These are phyloP conservation scores for Sporormia fimetaria DNA, from an alignment of 495 filamentous ascomycete species.

Conservation along the genomic window DNA sequence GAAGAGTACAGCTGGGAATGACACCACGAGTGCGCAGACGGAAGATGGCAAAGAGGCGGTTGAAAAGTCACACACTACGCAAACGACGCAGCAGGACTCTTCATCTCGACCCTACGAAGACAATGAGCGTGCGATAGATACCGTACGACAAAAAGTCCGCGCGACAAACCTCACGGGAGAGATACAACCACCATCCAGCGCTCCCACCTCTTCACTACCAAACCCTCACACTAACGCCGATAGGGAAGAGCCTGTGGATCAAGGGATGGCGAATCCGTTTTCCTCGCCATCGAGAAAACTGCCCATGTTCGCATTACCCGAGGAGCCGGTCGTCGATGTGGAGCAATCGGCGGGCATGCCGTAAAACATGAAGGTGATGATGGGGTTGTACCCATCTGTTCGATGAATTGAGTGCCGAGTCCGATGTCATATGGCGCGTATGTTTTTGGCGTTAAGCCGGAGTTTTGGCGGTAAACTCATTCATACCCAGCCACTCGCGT, in stretches of 20 bases:
- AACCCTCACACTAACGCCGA: background rate
- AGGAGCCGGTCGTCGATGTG: conserved; percentile 20
- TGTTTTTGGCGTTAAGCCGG: no score
- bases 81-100: background rate
- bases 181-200: no score
- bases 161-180: conserved; percentile 6
- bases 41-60: background rate
- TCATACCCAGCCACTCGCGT: no score
- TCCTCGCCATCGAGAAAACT: conserved; percentile 14
- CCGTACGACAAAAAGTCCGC: conserved; percentile 17
- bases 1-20: background rate
- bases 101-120: conserved; percentile 7
- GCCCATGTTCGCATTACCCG: conserved; percentile 19
- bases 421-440: no score
- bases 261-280: conserved; percentile 7
- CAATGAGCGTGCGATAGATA: conserved; percentile 14
- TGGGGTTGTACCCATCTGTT: conserved; percentile 1
- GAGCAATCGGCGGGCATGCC: conserved; percentile 6
- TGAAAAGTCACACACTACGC: background rate
- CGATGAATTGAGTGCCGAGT: no score
- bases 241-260: background rate
- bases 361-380: no score
- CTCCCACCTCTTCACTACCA: conserved; percentile 4
- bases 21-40: background rate
- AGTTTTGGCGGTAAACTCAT: no score